Conservation (phyloP, 129 eudicot species). For the Rutidosis leptorrhynchoides region DNA sequence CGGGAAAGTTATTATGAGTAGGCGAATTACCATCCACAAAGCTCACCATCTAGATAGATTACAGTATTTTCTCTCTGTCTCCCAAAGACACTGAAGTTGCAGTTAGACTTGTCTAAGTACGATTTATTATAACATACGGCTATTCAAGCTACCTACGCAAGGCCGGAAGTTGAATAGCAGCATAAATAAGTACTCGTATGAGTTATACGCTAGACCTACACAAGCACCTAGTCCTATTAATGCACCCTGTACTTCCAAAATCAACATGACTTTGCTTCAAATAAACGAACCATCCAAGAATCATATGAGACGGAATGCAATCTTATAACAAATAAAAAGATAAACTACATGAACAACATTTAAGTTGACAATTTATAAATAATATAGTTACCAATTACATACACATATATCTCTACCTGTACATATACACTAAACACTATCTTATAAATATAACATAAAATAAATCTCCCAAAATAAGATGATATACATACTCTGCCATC, state of each 20-base stretch:
- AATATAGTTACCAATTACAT: conserved; percentile 34
- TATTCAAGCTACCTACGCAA: background rate
- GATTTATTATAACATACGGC: background rate
- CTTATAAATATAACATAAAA: conserved; percentile 19
- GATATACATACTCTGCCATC: conserved; percentile 41
- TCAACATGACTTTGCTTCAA: background rate
- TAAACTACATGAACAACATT: conserved; percentile 13
- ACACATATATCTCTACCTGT: conserved; percentile 27
- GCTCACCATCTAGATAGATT: background rate
- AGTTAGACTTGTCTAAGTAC: background rate
- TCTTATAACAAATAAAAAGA: conserved; percentile 29
- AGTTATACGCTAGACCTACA: conserved; percentile 14
- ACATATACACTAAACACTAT: conserved; percentile 32
- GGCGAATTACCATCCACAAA: conserved; percentile 7
- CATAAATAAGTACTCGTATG: background rate
- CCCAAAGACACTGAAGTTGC: background rate
- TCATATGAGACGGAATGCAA: conserved; percentile 11
- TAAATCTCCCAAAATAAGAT: conserved; percentile 11
- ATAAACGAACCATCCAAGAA: conserved; percentile 13
- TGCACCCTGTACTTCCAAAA: conserved; percentile 1
- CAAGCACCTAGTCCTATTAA: background rate
- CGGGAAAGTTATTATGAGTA: conserved; percentile 3
- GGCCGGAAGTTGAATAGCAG: background rate
- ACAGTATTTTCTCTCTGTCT: background rate
- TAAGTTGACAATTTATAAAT: conserved; percentile 24